phyloP scores from a whole-genome alignment of 345 rosid genomes.

The Gossypium sturtianum region DNA sequence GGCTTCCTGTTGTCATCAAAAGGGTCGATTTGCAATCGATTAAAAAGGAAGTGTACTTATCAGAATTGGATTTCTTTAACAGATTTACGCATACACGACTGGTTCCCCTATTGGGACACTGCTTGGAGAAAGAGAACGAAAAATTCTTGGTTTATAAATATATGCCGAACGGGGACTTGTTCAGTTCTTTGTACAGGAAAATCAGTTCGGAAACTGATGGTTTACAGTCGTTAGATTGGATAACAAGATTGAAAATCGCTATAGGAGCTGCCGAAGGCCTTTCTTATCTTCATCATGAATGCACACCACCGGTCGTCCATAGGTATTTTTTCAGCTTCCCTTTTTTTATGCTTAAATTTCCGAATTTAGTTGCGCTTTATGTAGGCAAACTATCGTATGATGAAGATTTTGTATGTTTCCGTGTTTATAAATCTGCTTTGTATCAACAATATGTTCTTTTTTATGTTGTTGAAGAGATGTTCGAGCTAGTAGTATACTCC shows the following conservation, averaged over 20 bases:
- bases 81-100: constrained; percentile 67
- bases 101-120: constrained; percentile 86
- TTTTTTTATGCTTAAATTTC: constrained; percentile 2
- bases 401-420: not conserved
- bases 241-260: constrained; percentile 91
- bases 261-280: constrained; percentile 93
- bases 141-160: constrained; percentile 75
- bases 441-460: constrained; percentile 23
- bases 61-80: constrained; percentile 77
- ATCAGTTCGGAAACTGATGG: constrained; percentile 52
- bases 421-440: not conserved
- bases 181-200: constrained; percentile 68
- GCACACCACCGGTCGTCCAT: constrained; percentile 79
- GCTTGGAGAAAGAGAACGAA: constrained; percentile 70
- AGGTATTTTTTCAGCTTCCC: constrained; percentile 40
- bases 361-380: not conserved
- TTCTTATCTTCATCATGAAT: constrained; percentile 84
- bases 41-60: constrained; percentile 52
- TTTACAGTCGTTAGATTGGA: constrained; percentile 91
- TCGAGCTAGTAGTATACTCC: constrained; percentile 98
- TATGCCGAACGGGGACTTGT: constrained; percentile 83
- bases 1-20: constrained; percentile 57
- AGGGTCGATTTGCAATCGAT: constrained; percentile 48
- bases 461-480: constrained; percentile 57
- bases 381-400: not conserved